Base-by-base conservation (phyloP, 2,329 filamentous ascomycete species). In the Microcyclospora pomicola region DNA sequence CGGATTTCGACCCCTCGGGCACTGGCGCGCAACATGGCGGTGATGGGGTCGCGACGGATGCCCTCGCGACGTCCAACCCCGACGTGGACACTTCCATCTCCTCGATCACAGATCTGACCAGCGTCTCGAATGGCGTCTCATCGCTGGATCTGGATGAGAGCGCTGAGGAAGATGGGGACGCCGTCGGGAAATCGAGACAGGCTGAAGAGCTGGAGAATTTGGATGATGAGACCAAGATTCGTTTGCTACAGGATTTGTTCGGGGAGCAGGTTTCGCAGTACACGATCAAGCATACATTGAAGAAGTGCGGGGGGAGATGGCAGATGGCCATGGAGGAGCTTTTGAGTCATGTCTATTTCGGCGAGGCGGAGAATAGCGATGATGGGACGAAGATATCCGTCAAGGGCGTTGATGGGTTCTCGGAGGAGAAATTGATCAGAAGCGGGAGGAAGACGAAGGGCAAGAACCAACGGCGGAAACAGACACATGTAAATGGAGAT, bases 351-450 rank as follows among this genome's bases (percentile, higher is more conserved):
- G 75, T 82, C 14, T 85, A 80, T 52, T 76, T 95, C 4, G 75
- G 84, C 41, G 75, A 85, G 40, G 72, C 72, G 0, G 66, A 73
- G 38, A 65, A 71, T 12, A 61, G 60, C 29, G 62, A 67, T 3
- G 62, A 57, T 2, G 56, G 59, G 34, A 62, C 59, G 27, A 58
- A 63, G 13, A 51, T 64, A 5, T 55, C 65, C 1, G 64, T 69
- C 1, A 88, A 82, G 54, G 83, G 86, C 0, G 67, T 95, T n/a
- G 85, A 95, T 41, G 85, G 74, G 0, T 94, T 94, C 54, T 76
- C 74, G 15, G 68, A 74, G 30, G 69, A 69, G 0, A 69, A 75
- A 12, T 60, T 67, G 12, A 57, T 61, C 1, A 56, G 56, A 1
- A 59, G 36, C 58, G 61, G 51, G 62, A 64, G 61, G 14, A 68